A percentile compares a stretch with the other conserved stretches of the same genome.
These are phyloP conservation scores for Lactarius psammicola DNA, from an alignment of 768 basidiomycete species.

Conservation along the genomic window DNA sequence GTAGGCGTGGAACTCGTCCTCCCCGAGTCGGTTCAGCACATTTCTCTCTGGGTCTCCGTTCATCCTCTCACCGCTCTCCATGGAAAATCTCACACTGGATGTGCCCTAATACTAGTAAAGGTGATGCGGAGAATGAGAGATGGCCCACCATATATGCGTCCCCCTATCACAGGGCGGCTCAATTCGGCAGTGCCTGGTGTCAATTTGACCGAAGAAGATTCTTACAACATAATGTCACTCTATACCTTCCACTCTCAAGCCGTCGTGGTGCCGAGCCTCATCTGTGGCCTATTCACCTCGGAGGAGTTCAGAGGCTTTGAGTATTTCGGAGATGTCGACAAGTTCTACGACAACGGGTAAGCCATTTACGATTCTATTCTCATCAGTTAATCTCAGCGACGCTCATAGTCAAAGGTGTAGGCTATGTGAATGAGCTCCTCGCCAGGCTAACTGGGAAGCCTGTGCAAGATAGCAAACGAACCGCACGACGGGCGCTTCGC, in stretches of 20 bases:
- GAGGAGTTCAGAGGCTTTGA: conserved; percentile 67
- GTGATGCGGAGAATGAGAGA: conserved; percentile 43
- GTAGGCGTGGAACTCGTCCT: conserved; percentile 57
- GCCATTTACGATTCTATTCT: conserved; percentile 28
- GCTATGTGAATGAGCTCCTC: conserved; percentile 86
- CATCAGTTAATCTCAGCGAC: not conserved
- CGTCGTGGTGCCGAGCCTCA: conserved; percentile 52
- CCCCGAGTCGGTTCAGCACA: conserved; percentile 48
- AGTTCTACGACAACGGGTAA: conserved; percentile 77
- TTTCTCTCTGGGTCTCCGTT: not conserved
- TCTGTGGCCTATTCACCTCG: conserved; percentile 67
- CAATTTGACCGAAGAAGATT: conserved; percentile 52
- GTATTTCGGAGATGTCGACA: conserved; percentile 69
- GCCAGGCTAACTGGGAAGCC: conserved; percentile 67
- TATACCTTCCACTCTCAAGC: conserved; percentile 80
- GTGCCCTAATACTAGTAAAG: conserved; percentile 56
- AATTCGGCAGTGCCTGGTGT: conserved; percentile 63
- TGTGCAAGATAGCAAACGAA: conserved; percentile 72
- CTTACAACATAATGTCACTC: conserved; percentile 60
- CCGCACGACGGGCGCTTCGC: conserved; percentile 60
- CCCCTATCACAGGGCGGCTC: conserved; percentile 56
- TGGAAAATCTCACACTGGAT: conserved; percentile 66
- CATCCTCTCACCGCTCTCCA: conserved; percentile 11
- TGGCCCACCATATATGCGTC: conserved; percentile 60
- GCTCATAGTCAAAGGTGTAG: conserved; percentile 69